Percentiles rank a stretch among this genome's conserved stretches.
Conservation (phyloP, 1,284 basidiomycete genomes). For the Microstroma glucosiphilum region DNA sequence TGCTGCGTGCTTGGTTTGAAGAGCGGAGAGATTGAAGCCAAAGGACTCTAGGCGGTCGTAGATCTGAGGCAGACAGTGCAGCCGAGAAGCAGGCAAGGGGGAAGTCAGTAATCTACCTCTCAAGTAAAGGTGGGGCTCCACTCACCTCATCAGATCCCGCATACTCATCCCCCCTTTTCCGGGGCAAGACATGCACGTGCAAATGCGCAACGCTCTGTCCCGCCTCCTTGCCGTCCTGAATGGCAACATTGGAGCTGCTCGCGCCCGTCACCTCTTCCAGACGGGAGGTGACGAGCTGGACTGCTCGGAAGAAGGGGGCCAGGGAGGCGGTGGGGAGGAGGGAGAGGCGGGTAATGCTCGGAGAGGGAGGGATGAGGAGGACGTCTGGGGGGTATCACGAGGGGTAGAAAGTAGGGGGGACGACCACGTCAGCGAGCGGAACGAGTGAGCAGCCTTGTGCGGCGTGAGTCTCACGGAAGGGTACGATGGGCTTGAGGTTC, state of each 20-base stretch:
- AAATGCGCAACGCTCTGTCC: constrained; percentile 4
- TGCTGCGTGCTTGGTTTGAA: background rate
- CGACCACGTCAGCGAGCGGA: background rate
- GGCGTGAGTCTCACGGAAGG: background rate
- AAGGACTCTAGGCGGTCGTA: background rate
- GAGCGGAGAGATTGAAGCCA: background rate
- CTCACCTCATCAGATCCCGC: constrained; percentile 2
- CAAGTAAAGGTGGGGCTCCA: background rate
- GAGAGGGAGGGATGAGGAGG: constrained; percentile 8
- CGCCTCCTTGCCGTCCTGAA: constrained; percentile 1
- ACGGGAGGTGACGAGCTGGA: background rate
- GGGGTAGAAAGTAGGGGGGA: background rate
- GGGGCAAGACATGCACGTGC: constrained; percentile 6
- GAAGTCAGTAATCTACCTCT: background rate
- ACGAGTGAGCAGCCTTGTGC: too few species aligned
- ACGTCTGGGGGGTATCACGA: background rate
- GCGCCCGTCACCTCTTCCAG: background rate
- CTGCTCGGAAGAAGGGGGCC: constrained; percentile 3
- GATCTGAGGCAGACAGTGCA: background rate
- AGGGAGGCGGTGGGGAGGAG: background rate
- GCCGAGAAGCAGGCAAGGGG: background rate
- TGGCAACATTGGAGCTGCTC: background rate
- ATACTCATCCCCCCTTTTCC: background rate
- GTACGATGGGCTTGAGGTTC: constrained; percentile 5
- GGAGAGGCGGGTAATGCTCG: constrained; percentile 6